A percentile compares a stretch with the other conserved stretches of the same genome.
These are phyloP conservation scores for Candolleomyces eurysporus DNA, from an alignment of 768 basidiomycete genomes.

Conservation along the genomic window DNA sequence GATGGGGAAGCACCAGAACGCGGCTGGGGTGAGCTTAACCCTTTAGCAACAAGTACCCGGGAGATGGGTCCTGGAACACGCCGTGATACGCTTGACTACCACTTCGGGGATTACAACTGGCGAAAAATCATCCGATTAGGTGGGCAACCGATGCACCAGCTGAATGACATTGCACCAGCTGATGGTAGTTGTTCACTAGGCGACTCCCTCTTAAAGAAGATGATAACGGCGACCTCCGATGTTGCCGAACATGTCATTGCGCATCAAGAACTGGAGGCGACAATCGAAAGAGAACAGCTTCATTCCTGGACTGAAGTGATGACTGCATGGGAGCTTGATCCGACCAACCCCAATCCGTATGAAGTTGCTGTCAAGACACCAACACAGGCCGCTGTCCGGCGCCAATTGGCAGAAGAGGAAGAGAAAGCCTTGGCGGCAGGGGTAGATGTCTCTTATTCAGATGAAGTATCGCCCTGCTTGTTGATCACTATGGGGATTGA, in stretches of 20 bases:
- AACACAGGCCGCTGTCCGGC: conserved; percentile 6
- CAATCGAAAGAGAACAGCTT: neutral
- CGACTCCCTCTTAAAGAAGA: neutral
- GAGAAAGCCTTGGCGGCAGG: neutral
- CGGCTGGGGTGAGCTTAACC: conserved; percentile 28
- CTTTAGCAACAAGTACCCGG: conserved; percentile 23
- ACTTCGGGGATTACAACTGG: conserved; percentile 29
- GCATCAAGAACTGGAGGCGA: neutral
- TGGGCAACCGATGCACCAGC: neutral
- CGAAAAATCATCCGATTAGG: conserved; percentile 19
- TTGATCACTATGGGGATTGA: conserved; percentile 16
- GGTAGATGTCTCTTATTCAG: neutral
- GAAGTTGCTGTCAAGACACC: neutral
- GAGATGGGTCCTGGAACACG: conserved; percentile 36
- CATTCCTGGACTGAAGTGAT: neutral
- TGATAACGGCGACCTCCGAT: neutral
- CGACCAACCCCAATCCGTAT: neutral
- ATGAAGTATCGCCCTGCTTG: conserved; percentile 11
- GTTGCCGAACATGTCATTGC: neutral
- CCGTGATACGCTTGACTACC: conserved; percentile 23
- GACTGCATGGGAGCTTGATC: neutral
- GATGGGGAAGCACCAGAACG: conserved; percentile 36
- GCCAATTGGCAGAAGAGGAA: conserved; percentile 6
- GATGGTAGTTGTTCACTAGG: neutral
- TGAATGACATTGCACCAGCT: too few relatives aligned